A percentile compares a stretch with the other conserved stretches of the same genome.
These are phyloP conservation scores for Elaeagnus macrophylla DNA, from an alignment of 306 rosid genomes.

Conservation along the genomic window DNA sequence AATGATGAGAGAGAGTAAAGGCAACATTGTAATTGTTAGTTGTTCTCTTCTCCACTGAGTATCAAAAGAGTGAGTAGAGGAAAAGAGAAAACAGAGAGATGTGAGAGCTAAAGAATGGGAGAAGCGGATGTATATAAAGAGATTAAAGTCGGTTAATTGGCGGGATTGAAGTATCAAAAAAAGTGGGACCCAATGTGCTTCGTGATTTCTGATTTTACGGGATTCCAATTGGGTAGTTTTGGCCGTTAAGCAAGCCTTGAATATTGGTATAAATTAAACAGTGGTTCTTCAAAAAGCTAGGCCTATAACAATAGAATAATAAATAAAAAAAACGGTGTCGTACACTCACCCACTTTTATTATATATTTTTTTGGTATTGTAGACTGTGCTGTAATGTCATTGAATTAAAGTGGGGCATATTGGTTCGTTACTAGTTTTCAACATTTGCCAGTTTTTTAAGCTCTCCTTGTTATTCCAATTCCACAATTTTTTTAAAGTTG, in stretches of 20 bases:
- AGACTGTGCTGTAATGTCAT: too few species aligned
- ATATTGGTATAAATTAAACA: conserved; percentile 19
- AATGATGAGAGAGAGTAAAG: conserved; percentile 24
- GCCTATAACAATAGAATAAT: too few species aligned
- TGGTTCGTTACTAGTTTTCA: too few species aligned
- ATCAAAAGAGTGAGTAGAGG: background rate
- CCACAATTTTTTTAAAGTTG: too few species aligned
- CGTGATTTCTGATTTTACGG: conserved; percentile 75
- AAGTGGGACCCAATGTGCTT: conserved; percentile 48
- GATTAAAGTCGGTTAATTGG: conserved; percentile 32
- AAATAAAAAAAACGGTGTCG: too few species aligned
- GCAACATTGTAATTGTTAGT: background rate
- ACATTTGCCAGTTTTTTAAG: too few species aligned
- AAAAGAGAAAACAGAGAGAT: background rate
- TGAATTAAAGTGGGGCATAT: too few species aligned
- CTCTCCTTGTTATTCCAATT: too few species aligned
- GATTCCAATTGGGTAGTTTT: conserved; percentile 49
- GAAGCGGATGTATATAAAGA: conserved; percentile 53
- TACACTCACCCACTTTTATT: too few species aligned
- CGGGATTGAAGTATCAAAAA: conserved; percentile 55
- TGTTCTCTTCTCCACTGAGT: background rate
- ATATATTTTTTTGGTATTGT: too few species aligned
- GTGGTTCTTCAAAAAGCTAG: background rate
- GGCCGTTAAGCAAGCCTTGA: conserved; percentile 68
- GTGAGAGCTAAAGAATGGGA: conserved; percentile 10